Conservation (phyloP, 1,284 basidiomycete species). For the Boletus sp. region DNA sequence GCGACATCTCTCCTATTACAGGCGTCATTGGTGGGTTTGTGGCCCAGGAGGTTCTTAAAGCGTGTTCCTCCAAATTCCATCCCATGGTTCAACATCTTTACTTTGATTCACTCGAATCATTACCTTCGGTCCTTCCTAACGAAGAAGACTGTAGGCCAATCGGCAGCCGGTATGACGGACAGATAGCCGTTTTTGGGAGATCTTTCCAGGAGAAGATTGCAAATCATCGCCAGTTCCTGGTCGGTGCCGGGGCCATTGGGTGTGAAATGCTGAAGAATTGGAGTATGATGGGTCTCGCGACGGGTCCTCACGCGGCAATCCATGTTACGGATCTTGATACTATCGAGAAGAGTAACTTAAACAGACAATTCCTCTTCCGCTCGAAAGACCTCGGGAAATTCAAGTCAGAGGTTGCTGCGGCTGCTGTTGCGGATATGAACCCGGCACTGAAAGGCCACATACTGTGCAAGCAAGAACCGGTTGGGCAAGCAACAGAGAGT, state of each 20-base stretch:
- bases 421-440: slow-evolving; percentile 97
- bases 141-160: slow-evolving; percentile 88
- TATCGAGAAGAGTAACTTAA: slow-evolving; percentile 99
- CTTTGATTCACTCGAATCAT: slow-evolving; percentile 97
- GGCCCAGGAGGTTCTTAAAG: slow-evolving; percentile 98
- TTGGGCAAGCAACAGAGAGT: slow-evolving; percentile 94
- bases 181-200: slow-evolving; percentile 96
- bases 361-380: slow-evolving; percentile 98
- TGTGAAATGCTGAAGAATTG: slow-evolving; percentile 99
- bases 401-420: slow-evolving; percentile 95
- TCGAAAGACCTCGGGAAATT: slow-evolving; percentile 97
- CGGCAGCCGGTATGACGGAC: slow-evolving; percentile 90
- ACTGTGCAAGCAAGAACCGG: slow-evolving; percentile 89
- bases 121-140: slow-evolving; percentile 75
- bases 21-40: slow-evolving; percentile 98
- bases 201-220: slow-evolving; percentile 93
- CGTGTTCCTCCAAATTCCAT: slow-evolving; percentile 98
- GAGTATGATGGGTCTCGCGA: slow-evolving; percentile 98
- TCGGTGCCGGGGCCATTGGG: slow-evolving; percentile 98
- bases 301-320: slow-evolving; percentile 82
- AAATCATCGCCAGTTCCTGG: slow-evolving; percentile 94
- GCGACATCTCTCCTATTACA: slow-evolving; percentile 91
- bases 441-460: slow-evolving; percentile 91
- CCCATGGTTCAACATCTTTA: slow-evolving; percentile 96
- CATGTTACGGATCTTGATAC: slow-evolving; percentile 98